A percentile compares a stretch with the other conserved stretches of the same genome.
Evolutionary conservation across 768 basidiomycete species (phyloP).

Genomic region (Xerocomus potaroensis): DNA sequence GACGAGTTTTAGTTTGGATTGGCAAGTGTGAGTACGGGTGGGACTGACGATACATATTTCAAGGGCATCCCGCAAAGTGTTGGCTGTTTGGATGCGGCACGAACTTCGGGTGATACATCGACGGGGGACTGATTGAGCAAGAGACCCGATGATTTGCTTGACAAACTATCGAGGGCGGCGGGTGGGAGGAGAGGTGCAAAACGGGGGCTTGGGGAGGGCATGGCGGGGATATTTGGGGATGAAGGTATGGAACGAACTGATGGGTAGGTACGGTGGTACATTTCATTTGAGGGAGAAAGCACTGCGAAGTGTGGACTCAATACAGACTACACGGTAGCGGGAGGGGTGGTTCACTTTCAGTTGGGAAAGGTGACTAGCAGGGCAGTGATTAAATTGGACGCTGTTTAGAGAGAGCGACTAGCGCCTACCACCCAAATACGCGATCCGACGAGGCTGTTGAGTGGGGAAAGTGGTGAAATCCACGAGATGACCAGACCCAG

Average conservation of each 20-base stretch:
- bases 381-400: background rate
- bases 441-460: slow-evolving; percentile 6
- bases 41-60: slow-evolving; percentile 76
- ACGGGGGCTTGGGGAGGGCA: slow-evolving; percentile 34
- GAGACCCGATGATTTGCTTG: slow-evolving; percentile 37
- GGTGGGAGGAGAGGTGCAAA: slow-evolving; percentile 51
- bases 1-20: slow-evolving; percentile 4
- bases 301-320: slow-evolving; percentile 22
- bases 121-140: slow-evolving; percentile 33
- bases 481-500: background rate
- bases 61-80: slow-evolving; percentile 67
- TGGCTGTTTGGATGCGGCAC: slow-evolving; percentile 32
- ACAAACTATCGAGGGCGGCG: slow-evolving; percentile 37
- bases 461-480: slow-evolving; percentile 3
- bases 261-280: slow-evolving; percentile 61
- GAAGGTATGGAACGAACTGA: slow-evolving; percentile 54
- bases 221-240: slow-evolving; percentile 22
- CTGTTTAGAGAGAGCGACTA: background rate
- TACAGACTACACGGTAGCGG: slow-evolving; percentile 3
- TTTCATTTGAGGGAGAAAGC: slow-evolving; percentile 41
- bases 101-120: slow-evolving; percentile 31
- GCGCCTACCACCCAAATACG: slow-evolving; percentile 10
- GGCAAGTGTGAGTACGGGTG: background rate
- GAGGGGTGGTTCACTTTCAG: slow-evolving; percentile 20
- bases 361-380: background rate